Percentiles rank a stretch among this genome's conserved stretches.
phyloP scores from a whole-genome alignment of 2,329 filamentous ascomycete species.

The Talaromyces funiculosus region DNA sequence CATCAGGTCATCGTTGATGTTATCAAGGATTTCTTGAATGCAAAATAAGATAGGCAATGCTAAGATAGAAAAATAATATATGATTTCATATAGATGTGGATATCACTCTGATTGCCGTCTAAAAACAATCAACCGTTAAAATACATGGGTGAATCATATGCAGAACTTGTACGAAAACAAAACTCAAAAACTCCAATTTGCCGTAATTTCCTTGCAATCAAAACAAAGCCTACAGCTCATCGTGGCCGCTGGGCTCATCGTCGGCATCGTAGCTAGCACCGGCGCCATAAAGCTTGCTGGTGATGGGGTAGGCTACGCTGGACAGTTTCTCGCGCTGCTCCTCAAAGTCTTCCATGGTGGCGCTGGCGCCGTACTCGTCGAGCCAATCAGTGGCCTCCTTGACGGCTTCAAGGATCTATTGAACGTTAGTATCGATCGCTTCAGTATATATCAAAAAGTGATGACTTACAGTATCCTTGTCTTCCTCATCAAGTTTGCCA shows the following conservation, averaged over 20 bases:
- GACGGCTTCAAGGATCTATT: slow-evolving; percentile 78
- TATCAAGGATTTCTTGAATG: slow-evolving; percentile 48
- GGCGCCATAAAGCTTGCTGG: slow-evolving; percentile 86
- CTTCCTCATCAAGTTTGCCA: slow-evolving; percentile 96
- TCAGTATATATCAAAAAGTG: not conserved
- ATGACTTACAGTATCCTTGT: slow-evolving; percentile 81
- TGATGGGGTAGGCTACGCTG: slow-evolving; percentile 95
- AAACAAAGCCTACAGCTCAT: slow-evolving; percentile 64
- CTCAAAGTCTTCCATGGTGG: slow-evolving; percentile 89
- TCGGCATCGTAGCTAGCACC: slow-evolving; percentile 52
- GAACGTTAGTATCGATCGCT: slow-evolving; percentile 18
- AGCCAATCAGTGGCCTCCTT: slow-evolving; percentile 98
- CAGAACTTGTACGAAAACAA: slow-evolving; percentile 11
- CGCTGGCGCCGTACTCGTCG: slow-evolving; percentile 83
- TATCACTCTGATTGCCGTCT: slow-evolving; percentile 16
- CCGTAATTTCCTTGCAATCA: slow-evolving; percentile 14
- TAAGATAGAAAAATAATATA: not conserved
- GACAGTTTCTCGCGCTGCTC: slow-evolving; percentile 99
- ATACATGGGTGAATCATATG: slow-evolving; percentile 15
- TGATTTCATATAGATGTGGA: slow-evolving; percentile 6
- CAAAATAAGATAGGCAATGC: not conserved
- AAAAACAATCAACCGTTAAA: slow-evolving; percentile 15
- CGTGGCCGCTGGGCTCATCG: slow-evolving; percentile 64
- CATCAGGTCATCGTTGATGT: slow-evolving; percentile 70
- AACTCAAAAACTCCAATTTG: slow-evolving; percentile 14